Conservation (phyloP, 805 yeast species). For the Vanderwaltozyma tropicalis region DNA sequence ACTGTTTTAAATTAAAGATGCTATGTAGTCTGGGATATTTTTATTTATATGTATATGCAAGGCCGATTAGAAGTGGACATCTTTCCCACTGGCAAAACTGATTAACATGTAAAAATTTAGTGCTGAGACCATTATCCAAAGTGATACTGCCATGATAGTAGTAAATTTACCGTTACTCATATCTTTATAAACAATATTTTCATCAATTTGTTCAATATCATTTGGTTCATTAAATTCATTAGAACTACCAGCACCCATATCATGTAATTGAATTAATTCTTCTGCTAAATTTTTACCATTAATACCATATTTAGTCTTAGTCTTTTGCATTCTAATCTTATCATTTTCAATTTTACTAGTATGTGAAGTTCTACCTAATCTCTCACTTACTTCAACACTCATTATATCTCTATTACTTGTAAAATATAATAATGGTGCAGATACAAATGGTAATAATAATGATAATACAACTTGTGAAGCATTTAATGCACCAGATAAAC, state of each 20-base stretch:
- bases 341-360: not conserved
- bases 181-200: slow-evolving; percentile 22
- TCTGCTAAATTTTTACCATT: not conserved
- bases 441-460: slow-evolving; percentile 69
- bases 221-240: not conserved
- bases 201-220: not conserved
- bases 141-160: slow-evolving; percentile 39
- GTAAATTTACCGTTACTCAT: slow-evolving; percentile 39
- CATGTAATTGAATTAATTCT: slow-evolving; percentile 2
- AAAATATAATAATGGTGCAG: slow-evolving; percentile 78
- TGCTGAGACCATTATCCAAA: slow-evolving; percentile 61
- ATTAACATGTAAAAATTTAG: slow-evolving; percentile 57
- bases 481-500: slow-evolving; percentile 65
- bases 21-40: too few species aligned
- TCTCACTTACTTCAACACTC: slow-evolving; percentile 37
- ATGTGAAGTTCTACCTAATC: slow-evolving; percentile 9
- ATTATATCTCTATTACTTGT: slow-evolving; percentile 61
- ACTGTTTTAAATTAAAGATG: not conserved
- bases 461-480: slow-evolving; percentile 80
- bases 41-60: not conserved
- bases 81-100: slow-evolving; percentile 38
- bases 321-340: too few species aligned
- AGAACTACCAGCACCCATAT: not conserved
- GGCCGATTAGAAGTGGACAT: slow-evolving; percentile 25
- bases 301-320: too few species aligned